phyloP scores from a whole-genome alignment of 192 early-diverging fungal genomes.

The Gorgonomyces haynaldii region DNA sequence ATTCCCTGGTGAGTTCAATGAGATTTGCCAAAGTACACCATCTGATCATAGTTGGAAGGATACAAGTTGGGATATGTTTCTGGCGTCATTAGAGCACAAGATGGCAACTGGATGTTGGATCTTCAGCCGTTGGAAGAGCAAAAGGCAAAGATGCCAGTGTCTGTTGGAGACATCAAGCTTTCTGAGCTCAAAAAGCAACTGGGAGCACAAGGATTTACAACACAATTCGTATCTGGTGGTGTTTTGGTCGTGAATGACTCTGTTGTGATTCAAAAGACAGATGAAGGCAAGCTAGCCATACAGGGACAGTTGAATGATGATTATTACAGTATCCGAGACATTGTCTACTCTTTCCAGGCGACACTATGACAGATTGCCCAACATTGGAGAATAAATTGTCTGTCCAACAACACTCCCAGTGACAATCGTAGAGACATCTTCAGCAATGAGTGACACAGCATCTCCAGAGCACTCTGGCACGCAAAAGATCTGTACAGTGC shows the following conservation, averaged over 20 bases:
- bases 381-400: no score
- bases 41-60: constrained; percentile 43
- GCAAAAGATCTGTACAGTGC: no score
- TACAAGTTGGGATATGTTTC: constrained; percentile 68
- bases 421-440: no score
- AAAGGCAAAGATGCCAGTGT: constrained; percentile 48
- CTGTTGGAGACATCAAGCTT: constrained; percentile 78
- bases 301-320: constrained; percentile 53
- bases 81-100: constrained; percentile 56
- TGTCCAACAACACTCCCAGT: no score
- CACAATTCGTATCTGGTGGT: constrained; percentile 74
- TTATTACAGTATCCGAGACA: constrained; percentile 56
- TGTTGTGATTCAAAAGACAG: constrained; percentile 27
- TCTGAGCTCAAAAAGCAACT: constrained; percentile 68
- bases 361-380: constrained; percentile 46
- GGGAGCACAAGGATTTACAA: constrained; percentile 56
- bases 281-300: constrained; percentile 30
- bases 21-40: constrained; percentile 54
- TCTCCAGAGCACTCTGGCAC: no score
- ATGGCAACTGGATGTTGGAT: constrained; percentile 40
- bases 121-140: constrained; percentile 29
- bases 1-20: constrained; percentile 72
- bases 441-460: no score
- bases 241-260: constrained; percentile 70
- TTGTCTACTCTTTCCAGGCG: constrained; percentile 64